Evolutionary conservation across 805 yeast genomes (phyloP), one percentile per base, ranked within the genome.

Genomic region (Kodamaea fukazawae): DNA sequence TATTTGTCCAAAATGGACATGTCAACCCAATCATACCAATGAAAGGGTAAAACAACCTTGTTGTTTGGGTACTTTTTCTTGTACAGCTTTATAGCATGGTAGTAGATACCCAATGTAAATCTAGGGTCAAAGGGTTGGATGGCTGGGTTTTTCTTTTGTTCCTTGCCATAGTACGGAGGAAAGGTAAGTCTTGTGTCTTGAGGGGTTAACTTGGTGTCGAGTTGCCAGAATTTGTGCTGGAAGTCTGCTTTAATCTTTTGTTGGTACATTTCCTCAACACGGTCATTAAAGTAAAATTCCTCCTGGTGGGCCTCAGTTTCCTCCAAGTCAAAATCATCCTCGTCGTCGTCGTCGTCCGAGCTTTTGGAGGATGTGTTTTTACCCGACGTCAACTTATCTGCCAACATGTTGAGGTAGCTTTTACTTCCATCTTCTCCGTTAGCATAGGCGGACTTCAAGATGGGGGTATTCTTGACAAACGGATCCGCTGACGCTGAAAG

Each of bases 11-110:
- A 55, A 16, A 61, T 58, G 6, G 69, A 63, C 58, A 75, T 59
- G 42, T 76, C 79, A 3, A 67, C 65, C 73, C 80, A 76, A 51
- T 77, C 82, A 41, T 63, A 65, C 82, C 81, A 77, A 47, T 75
- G 76, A 56, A 77, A 76, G 0, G 77, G 46, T 2, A 49, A 42
- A 9, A 40, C 42, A 7, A 49, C 53, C 7, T 34, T 8, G 14
- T 38, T 32, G 12, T 32, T 33, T 29, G 51, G 38, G 15, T 46
- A 12, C 44, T 53, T 43, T 47, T 6, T 8, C 32, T 50, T 36
- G 12, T 34, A 33, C 4, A 15, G 17, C 4, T 29, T 27, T 20
- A 37, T 18, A 11, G 37, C 38, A 25, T 32, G 29, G 38, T 46
- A 52, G 42, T 57, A 57, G 11, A 57, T 22, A 11, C 50, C 56